phyloP scores from a whole-genome alignment of 495 filamentous ascomycete genomes.

The Podospora comata region DNA sequence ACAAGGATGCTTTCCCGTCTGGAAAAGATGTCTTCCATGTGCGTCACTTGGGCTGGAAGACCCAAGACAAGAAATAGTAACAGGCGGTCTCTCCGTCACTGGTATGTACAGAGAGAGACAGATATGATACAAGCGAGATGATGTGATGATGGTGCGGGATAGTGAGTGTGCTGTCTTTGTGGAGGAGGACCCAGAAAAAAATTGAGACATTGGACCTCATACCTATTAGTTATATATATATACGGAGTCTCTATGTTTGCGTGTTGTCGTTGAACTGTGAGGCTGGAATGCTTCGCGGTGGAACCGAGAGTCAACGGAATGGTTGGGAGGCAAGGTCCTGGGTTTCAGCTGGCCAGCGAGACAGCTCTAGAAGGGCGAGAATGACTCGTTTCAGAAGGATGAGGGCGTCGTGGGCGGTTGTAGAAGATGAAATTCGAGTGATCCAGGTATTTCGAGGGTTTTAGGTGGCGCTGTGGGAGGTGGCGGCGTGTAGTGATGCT shows the following conservation, averaged over 20 bases:
- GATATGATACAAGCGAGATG: background rate
- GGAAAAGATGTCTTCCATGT: conserved; percentile 3
- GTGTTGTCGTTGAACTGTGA: background rate
- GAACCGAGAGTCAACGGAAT: conserved; percentile 9
- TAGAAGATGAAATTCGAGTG: background rate
- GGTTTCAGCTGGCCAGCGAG: conserved; percentile 5
- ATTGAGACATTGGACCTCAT: background rate
- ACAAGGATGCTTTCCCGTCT: background rate
- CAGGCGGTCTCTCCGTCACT: background rate
- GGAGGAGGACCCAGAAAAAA: background rate
- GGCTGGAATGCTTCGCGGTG: background rate
- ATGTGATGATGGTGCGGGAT: background rate
- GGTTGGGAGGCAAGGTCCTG: conserved; percentile 1
- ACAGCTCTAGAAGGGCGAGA: conserved; percentile 4
- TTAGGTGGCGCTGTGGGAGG: background rate
- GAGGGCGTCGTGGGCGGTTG: background rate
- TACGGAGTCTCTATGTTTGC: background rate
- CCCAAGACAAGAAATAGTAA: conserved; percentile 1
- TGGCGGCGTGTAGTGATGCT: background rate
- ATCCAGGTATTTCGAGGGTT: background rate
- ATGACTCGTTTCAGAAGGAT: background rate
- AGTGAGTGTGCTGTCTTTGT: background rate
- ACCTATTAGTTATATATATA: background rate
- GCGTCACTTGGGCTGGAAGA: conserved; percentile 1
- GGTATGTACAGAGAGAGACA: background rate